Base-by-base conservation (phyloP, 129 eudicot species). In the Tanacetum coccineum region DNA sequence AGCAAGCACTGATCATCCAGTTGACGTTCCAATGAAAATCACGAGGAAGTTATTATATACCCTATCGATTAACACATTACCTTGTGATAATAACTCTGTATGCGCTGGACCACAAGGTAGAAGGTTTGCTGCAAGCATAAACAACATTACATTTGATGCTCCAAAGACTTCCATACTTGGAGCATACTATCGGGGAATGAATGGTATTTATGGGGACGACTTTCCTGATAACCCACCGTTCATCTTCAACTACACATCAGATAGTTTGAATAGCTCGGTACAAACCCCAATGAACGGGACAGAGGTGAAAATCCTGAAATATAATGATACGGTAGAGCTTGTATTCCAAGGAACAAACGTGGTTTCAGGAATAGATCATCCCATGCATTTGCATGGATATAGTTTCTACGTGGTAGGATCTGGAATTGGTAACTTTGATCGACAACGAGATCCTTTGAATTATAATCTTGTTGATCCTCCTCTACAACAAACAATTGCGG, bases 391-490 rank as follows among this genome's bases (percentile, higher is more conserved):
- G 53, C 96, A 88, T 49, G 96, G 96, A 15, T 28, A 80, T 11
- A 85, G 82, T 62, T 88, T 88, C 59, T 85, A 82, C n/a, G 87
- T 85, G 0, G 93, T 89, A 48, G 96, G 93, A 4, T 74, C 66
- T 5, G 96, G 96, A 32, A 57, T n/a, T 13, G 96, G 96, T 3
- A 83, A 85, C 53, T n/a, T 89, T n/a, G 70, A 89, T 48, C 53
- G 71, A 64, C 36, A 50, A 0, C 67, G 62, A 6, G 93, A 83
- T 62, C 87, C 90, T 32, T 64, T 50, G 64, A 78, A 28, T 0
- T 89, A 81, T 45, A 89, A 89, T 70, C 86, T 89, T 30, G 82
- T n/a, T 83, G 93, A 89, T 44, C n/a, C 96, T 44, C 96, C 87
- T 7, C 58, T 69, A 44, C 80, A 68, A 64, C 76, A 89, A 9